Evolutionary conservation across 140 eudicot genomes (phyloP), one percentile per base, ranked within the genome.

Genomic region (Oenanthe javanica): DNA sequence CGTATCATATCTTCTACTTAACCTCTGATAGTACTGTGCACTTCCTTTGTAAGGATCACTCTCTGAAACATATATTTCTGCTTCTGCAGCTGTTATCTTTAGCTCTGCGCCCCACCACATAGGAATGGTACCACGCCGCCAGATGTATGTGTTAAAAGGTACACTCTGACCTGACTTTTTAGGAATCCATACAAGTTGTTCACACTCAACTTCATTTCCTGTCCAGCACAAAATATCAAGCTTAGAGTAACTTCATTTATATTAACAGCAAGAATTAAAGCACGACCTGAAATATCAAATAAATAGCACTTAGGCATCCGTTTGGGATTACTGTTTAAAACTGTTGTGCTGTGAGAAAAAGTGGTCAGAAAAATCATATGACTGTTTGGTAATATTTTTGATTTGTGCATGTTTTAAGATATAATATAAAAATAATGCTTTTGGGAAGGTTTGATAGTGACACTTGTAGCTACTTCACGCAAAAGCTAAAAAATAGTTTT

Each of bases 71-170:
- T 94, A 94, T 27, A 94, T 94, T 88, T 94, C 98, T 46, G 98
- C 98, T 90, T 94, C 98, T 14, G 98, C 98, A 70, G 97, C 91
- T 23, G 98, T 94, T 36, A 94, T 88, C 81, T 94, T 92, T 75
- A 94, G 81, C 79, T 94, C 98, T 83, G 98, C 98, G 49, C 98
- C 98, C 98, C 98, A 94, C 98, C 98, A 94, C n/a, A 94, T 92
- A 71, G 98, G 98, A 79, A 94, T 94, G 66, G 96, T 90, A 81
- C 98, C 98, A 78, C 98, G 88, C 64, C 98, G 89, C 96, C 96
- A 94, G 71, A 94, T 83, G 77, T 94, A 94, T 42, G 96, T 89
- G 86, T 85, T 94, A 85, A 94, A 94, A 59, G 95, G 95, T 79
- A 94, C 95, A 87, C 96, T 94, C 85, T 89, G 96, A 71, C 92